Base-by-base conservation (phyloP, 345 rosid genomes). In the Camelina sativa region DNA sequence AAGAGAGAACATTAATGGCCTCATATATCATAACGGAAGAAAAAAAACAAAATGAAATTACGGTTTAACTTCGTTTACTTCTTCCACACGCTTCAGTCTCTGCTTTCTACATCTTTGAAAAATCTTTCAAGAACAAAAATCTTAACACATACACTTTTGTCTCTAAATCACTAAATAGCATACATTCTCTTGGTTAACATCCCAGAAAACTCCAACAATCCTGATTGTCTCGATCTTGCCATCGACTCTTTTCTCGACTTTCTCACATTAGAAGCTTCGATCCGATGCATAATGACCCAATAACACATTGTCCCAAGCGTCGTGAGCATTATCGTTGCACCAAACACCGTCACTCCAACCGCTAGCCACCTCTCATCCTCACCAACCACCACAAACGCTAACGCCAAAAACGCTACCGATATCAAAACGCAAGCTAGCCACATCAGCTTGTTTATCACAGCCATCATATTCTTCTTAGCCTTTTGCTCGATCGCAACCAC, bases 381-480 rank as follows among this genome's bases (percentile, higher is more conserved):
- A 9, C 98, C 98, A 19, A 94, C 96, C 10, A 91, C 98, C 37
- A 94, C 75, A 63, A 87, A 91, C 35, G 98, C 84, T 25, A 93
- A 86, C 17, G 98, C 87, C 55, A 91, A 80, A 54, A 82, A 88
- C 11, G 97, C 96, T 0, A 93, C 92, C 2, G 97, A 86, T 15
- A 93, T 65, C 57, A 93, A 90, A 57, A 84, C 88, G 48, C 98
- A 93, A 32, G 98, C 98, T 23, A 89, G 73, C 98, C 98, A 94
- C 98, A 91, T 89, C 73, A 94, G 46, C 81, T 94, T 94, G 82
- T 94, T 94, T 50, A 94, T 94, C 9, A 91, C 71, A 3, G 95
- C 91, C 98, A 94, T 94, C 97, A 91, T 82, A 59, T 88, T 92
- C 88, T 90, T 94, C 88, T 94, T 91, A 0, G 95, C 97, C 81